Conservation (phyloP, 1,284 basidiomycete genomes). For the Pisolithus thermaeus region DNA sequence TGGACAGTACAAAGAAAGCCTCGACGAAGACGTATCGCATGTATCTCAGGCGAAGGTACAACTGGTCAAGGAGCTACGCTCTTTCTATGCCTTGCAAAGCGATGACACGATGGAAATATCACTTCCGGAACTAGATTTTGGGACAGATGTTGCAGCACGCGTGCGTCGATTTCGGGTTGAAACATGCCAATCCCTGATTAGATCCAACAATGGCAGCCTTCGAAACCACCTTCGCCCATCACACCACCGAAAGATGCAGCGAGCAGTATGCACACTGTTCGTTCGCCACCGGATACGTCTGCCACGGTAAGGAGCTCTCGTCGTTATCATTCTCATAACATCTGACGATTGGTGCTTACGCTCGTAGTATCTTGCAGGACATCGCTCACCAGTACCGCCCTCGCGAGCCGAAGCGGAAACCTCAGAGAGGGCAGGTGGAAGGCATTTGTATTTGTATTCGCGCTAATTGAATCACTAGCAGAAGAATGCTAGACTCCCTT, state of each 20-base stretch:
- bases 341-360: too few relatives aligned
- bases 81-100: not conserved
- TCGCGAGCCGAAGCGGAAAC: too few relatives aligned
- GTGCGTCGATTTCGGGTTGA: not conserved
- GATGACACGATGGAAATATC: not conserved
- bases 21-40: not conserved
- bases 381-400: too few relatives aligned
- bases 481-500: not conserved
- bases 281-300: too few relatives aligned
- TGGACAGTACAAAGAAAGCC: not conserved
- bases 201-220: too few relatives aligned
- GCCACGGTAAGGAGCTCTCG: too few relatives aligned
- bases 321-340: too few relatives aligned
- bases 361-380: too few relatives aligned
- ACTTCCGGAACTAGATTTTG: not conserved
- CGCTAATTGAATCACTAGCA: not conserved
- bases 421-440: too few relatives aligned
- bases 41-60: not conserved
- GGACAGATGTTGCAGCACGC: not conserved
- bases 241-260: too few relatives aligned
- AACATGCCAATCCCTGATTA: not conserved
- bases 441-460: not conserved
- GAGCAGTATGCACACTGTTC: too few relatives aligned
- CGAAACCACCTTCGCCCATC: too few relatives aligned
- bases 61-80: not conserved